Base-by-base conservation (phyloP, 805 yeast species). In the Yamadazyma akitaensis region DNA sequence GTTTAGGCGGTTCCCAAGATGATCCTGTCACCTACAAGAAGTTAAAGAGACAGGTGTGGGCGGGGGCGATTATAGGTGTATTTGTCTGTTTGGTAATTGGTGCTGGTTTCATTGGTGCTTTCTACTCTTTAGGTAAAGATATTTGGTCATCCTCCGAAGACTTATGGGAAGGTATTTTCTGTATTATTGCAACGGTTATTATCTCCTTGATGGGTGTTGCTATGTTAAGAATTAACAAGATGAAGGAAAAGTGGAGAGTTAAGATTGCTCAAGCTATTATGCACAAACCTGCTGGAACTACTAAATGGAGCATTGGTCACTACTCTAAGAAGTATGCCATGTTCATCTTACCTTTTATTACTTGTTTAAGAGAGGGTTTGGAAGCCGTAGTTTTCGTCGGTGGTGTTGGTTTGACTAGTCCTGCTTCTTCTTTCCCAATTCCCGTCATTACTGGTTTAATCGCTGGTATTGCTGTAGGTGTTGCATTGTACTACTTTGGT, bases 171-270 rank as follows among this genome's bases (percentile, higher is more conserved):
- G 98, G 97, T 73, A 75, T 88, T 48, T 90, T 92, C 64, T 88
- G 95, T 69, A 71, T 92, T 55, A 82, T 92, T 65, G 99, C 98
- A 2, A 81, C 96, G 0, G 71, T 88, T 40, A 80, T 92, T 81
- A 92, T 92, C 62, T 80, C 97, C 11, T 58, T 85, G 58, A 91
- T 92, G 97, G 98, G 99, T 65, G 79, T 92, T 60, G 96, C 97
- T 48, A 88, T 92, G 96, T 79, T 92, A 62, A 82, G 98, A 70
- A 78, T 92, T 67, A 91, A 91, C 75, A 90, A 91, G 75, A 88
- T 91, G 96, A 90, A 89, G 72, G 92, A 82, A 56, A 92, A 92
- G 73, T 92, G 99, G 99, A 82, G 97, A 75, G 77, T 90, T 55
- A 92, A 92, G 73, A 87, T 92, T 63, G 97, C 97, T 25, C 78